These are phyloP conservation scores for Vitis riparia DNA, from an alignment of 164 flowering plant genomes.

Conservation along the genomic window DNA sequence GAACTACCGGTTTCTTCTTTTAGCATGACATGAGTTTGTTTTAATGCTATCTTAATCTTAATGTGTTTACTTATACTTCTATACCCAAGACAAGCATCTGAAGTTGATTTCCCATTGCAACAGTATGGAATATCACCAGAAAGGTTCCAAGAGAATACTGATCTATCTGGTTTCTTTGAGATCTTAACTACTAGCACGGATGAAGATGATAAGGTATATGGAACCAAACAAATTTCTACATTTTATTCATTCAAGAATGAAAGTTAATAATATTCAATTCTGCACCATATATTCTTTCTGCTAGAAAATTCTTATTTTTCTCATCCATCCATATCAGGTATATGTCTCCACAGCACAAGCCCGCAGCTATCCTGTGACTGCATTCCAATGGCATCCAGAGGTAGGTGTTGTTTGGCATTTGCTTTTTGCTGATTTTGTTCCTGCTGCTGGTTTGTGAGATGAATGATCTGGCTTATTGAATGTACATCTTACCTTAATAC, in stretches of 20 bases:
- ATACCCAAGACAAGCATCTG: too few relatives aligned
- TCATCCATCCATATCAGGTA: slow-evolving; percentile 40
- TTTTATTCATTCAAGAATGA: too few relatives aligned
- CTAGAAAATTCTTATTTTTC: neutral
- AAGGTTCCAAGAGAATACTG: slow-evolving; percentile 38
- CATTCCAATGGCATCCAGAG: slow-evolving; percentile 99
- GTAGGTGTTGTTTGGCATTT: slow-evolving; percentile 25
- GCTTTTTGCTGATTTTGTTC: neutral
- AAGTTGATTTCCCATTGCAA: slow-evolving; percentile 9
- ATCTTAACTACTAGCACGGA: slow-evolving; percentile 78
- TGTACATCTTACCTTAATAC: neutral
- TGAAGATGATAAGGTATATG: slow-evolving; percentile 65
- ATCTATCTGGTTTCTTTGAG: slow-evolving; percentile 66
- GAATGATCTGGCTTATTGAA: neutral
- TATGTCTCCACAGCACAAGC: slow-evolving; percentile 89
- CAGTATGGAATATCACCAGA: slow-evolving; percentile 95
- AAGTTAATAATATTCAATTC: too few relatives aligned
- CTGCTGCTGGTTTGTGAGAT: neutral
- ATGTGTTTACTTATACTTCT: too few relatives aligned
- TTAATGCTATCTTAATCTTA: too few relatives aligned
- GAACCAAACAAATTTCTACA: neutral
- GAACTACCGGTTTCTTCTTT: too few relatives aligned
- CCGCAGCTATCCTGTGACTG: slow-evolving; percentile 74
- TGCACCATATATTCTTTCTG: neutral
- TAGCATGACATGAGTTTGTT: too few relatives aligned